Percentiles rank a stretch among this genome's conserved stretches.
phyloP scores from a whole-genome alignment of 768 basidiomycete genomes.

The Clitopilus passeckerianus region DNA sequence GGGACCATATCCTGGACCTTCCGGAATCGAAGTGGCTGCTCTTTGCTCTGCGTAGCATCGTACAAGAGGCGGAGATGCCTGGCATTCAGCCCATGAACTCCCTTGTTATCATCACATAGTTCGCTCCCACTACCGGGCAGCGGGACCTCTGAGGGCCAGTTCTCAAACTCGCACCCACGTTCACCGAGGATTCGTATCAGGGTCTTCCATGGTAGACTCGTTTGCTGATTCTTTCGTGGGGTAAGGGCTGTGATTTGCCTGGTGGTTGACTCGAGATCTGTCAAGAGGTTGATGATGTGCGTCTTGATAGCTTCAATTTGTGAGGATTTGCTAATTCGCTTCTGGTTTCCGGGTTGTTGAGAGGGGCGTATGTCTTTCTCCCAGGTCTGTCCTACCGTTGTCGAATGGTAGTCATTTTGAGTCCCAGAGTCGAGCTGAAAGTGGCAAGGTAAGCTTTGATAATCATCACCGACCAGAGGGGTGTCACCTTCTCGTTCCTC shows the following conservation, averaged over 20 bases:
- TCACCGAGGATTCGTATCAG: not conserved
- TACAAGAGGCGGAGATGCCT: not conserved
- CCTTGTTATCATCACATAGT: conserved; percentile 1
- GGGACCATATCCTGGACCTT: not conserved
- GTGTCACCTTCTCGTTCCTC: too few species aligned
- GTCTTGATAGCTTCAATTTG: not conserved
- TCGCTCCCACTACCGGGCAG: not conserved
- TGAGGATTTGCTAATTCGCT: not conserved
- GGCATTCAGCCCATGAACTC: not conserved
- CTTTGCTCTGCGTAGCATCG: not conserved
- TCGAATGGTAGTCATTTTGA: too few species aligned
- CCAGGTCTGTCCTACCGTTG: too few species aligned
- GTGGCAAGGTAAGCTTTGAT: too few species aligned
- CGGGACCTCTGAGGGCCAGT: conserved; percentile 2
- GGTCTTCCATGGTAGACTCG: not conserved
- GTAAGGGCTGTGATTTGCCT: not conserved
- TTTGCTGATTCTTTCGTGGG: not conserved
- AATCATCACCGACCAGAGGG: too few species aligned
- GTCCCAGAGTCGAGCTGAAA: too few species aligned
- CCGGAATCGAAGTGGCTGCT: not conserved
- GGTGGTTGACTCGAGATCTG: not conserved
- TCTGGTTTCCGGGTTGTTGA: too few species aligned
- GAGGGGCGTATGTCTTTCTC: too few species aligned
- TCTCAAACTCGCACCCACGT: not conserved
- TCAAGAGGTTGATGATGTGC: not conserved